Conservation (phyloP, 257 asterid genomes). For the Solanum verrucosum region DNA sequence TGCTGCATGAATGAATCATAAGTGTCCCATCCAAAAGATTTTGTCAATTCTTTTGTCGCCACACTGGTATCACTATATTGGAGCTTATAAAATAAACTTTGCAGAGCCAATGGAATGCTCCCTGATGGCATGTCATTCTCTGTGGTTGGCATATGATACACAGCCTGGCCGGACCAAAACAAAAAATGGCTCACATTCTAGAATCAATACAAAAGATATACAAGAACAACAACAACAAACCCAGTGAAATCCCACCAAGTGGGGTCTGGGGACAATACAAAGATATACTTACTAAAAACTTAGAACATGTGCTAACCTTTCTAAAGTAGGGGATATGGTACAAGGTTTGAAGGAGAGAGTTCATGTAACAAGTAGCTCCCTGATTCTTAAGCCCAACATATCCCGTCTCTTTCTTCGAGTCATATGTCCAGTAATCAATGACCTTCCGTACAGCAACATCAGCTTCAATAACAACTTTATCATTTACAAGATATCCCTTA, state of each 20-base stretch:
- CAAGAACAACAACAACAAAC: background rate
- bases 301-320: conserved; percentile 45
- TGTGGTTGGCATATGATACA: conserved; percentile 98
- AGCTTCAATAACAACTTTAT: conserved; percentile 75
- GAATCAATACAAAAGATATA: conserved; percentile 7
- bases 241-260: background rate
- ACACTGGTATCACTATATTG: conserved; percentile 91
- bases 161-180: conserved; percentile 56
- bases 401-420: conserved; percentile 97
- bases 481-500: conserved; percentile 83
- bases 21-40: conserved; percentile 99
- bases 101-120: conserved; percentile 95
- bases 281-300: conserved; percentile 6
- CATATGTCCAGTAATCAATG: conserved; percentile 88
- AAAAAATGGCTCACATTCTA: conserved; percentile 10
- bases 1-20: conserved; percentile 98
- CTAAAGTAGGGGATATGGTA: conserved; percentile 95
- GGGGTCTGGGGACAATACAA: background rate
- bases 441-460: conserved; percentile 96
- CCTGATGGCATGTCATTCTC: conserved; percentile 99
- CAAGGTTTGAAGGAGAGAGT: conserved; percentile 90
- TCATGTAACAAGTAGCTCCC: conserved; percentile 99
- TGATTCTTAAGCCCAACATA: conserved; percentile 97
- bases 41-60: conserved; percentile 93
- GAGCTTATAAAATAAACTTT: conserved; percentile 95